Percentiles rank a stretch among this genome's conserved stretches.
These are phyloP conservation scores for Suhomyces kunorum DNA, from an alignment of 1,139 yeast genomes.

Conservation along the genomic window DNA sequence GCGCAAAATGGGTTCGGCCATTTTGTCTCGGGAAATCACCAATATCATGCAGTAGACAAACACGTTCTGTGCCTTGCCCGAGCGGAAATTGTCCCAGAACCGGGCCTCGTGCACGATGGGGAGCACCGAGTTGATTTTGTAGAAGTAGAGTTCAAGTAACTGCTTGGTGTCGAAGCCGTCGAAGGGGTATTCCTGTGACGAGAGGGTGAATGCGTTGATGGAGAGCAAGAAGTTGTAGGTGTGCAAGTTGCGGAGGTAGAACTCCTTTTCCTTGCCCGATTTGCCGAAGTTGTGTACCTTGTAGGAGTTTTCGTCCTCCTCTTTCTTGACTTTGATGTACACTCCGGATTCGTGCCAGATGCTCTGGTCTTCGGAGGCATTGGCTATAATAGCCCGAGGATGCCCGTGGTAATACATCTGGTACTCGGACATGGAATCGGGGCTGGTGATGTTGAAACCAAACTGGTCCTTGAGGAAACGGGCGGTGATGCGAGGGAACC, in stretches of 20 bases:
- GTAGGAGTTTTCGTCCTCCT: constrained; percentile 14
- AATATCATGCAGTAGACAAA: constrained; percentile 34
- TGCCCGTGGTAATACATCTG: constrained; percentile 31
- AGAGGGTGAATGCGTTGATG: constrained; percentile 38
- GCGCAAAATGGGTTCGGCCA: constrained; percentile 30
- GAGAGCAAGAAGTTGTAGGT: constrained; percentile 25
- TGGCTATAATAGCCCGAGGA: constrained; percentile 30
- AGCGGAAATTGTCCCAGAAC: constrained; percentile 33
- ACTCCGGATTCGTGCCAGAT: constrained; percentile 35
- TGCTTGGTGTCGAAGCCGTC: constrained; percentile 25
- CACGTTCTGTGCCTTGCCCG: constrained; percentile 25
- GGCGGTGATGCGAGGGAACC: constrained; percentile 20
- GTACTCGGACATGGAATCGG: constrained; percentile 22
- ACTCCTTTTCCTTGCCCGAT: constrained; percentile 16
- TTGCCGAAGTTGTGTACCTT: constrained; percentile 19
- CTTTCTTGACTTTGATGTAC: constrained; percentile 21
- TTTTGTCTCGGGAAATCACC: constrained; percentile 29
- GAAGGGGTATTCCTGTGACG: constrained; percentile 27
- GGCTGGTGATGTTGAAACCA: constrained; percentile 28
- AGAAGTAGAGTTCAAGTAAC: constrained; percentile 32
- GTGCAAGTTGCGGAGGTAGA: constrained; percentile 19
- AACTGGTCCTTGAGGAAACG: constrained; percentile 26
- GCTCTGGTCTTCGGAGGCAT: constrained; percentile 23
- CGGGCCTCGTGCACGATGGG: constrained; percentile 32
- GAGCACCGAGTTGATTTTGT: constrained; percentile 35